A percentile compares a stretch with the other conserved stretches of the same genome.
Evolutionary conservation across 1,284 basidiomycete genomes (phyloP).

Genomic region (Mycena sp.): DNA sequence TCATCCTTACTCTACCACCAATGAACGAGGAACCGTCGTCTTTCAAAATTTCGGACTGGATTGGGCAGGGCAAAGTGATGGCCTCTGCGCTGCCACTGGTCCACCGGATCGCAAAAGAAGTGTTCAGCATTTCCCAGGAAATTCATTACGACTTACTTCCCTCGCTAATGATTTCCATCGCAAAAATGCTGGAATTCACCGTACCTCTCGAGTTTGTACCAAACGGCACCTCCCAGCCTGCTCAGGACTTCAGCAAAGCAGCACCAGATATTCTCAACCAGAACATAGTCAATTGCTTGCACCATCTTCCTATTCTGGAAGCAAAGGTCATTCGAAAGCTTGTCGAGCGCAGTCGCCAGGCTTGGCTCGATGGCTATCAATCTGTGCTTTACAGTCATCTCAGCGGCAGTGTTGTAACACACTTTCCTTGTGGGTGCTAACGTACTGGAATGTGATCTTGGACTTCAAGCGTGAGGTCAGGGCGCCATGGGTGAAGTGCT

Average conservation of each 20-base stretch:
- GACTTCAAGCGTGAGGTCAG: background rate
- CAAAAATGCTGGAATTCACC: no score
- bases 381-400: slow-evolving; percentile 1
- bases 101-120: no score
- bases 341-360: no score
- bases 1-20: background rate
- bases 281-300: background rate
- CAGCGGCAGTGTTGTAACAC: background rate
- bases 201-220: background rate
- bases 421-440: background rate
- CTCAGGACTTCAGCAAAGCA: background rate
- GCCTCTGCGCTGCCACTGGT: no score
- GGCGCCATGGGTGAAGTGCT: background rate
- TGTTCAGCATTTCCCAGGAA: no score
- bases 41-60: background rate
- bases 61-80: background rate
- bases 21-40: background rate
- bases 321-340: background rate
- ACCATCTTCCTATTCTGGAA: background rate
- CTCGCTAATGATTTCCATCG: no score
- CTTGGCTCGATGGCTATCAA: background rate
- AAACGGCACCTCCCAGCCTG: background rate
- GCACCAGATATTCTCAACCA: no score
- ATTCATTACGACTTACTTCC: no score
- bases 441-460: background rate